Evolutionary conservation across 2,329 filamentous ascomycete species (phyloP).

Genomic region (Lachnellula willkommii): DNA sequence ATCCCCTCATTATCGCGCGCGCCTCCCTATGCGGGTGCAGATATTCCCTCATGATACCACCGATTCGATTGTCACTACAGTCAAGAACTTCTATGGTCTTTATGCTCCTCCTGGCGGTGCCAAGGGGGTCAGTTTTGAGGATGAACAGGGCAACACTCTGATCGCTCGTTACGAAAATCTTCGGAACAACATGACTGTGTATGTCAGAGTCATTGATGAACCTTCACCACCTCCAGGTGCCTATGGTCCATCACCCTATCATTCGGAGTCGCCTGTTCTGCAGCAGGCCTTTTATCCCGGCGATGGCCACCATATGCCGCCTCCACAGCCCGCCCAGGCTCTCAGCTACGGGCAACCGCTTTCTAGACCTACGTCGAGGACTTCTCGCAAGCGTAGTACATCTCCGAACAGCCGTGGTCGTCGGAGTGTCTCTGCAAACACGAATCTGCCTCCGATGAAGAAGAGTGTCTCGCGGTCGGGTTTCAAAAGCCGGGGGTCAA

Average conservation of each 20-base stretch:
- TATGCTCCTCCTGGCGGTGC: slow-evolving; percentile 68
- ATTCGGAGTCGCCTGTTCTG: slow-evolving; percentile 47
- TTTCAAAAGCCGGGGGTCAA: slow-evolving; percentile 62
- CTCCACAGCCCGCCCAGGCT: slow-evolving; percentile 46
- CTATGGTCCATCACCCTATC: slow-evolving; percentile 49
- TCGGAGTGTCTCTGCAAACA: slow-evolving; percentile 68
- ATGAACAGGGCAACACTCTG: slow-evolving; percentile 79
- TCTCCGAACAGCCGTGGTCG: slow-evolving; percentile 68
- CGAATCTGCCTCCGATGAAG: slow-evolving; percentile 46
- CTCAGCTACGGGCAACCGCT: slow-evolving; percentile 55
- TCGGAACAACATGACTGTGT: slow-evolving; percentile 83
- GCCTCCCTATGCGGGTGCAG: slow-evolving; percentile 78
- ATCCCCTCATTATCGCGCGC: slow-evolving; percentile 63
- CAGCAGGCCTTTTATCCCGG: slow-evolving; percentile 53
- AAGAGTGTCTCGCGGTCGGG: slow-evolving; percentile 63
- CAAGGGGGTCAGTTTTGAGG: slow-evolving; percentile 91
- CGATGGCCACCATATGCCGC: slow-evolving; percentile 59
- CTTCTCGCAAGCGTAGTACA: slow-evolving; percentile 69
- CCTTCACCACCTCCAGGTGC: slow-evolving; percentile 40
- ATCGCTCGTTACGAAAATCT: slow-evolving; percentile 98
- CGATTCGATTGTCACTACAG: slow-evolving; percentile 94
- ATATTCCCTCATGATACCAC: slow-evolving; percentile 96
- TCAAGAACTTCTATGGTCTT: slow-evolving; percentile 98
- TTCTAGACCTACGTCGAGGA: slow-evolving; percentile 63
- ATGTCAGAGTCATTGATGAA: slow-evolving; percentile 76